A percentile compares a stretch with the other conserved stretches of the same genome.
These are phyloP conservation scores for Echinosophora koreensis DNA, from an alignment of 306 rosid genomes.

Conservation along the genomic window DNA sequence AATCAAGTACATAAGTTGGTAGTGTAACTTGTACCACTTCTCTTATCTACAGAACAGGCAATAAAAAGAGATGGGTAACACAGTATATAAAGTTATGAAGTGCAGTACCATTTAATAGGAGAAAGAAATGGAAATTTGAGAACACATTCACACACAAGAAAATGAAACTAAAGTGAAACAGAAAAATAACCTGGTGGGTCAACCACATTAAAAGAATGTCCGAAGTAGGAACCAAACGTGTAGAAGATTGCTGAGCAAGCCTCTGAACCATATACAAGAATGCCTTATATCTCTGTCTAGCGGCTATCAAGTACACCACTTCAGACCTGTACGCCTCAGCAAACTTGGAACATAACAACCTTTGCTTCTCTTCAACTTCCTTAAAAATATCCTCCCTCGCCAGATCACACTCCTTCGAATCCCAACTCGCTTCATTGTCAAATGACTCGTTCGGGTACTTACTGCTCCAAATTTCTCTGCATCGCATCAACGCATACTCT, in stretches of 20 bases:
- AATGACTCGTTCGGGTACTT: conserved; percentile 77
- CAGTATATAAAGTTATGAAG: background rate
- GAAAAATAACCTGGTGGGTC: conserved; percentile 78
- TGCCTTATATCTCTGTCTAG: conserved; percentile 80
- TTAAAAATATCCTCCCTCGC: conserved; percentile 49
- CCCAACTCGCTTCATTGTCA: conserved; percentile 69
- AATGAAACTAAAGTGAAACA: conserved; percentile 13
- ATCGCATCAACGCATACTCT: conserved; percentile 79
- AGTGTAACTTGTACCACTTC: background rate
- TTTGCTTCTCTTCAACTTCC: conserved; percentile 58
- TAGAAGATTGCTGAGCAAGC: conserved; percentile 53
- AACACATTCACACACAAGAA: background rate
- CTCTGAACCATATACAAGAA: conserved; percentile 69
- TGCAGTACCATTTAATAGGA: conserved; percentile 30
- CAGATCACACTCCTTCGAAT: conserved; percentile 21
- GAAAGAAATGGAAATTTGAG: background rate
- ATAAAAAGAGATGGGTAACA: background rate
- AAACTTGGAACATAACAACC: conserved; percentile 60
- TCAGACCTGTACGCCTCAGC: conserved; percentile 77
- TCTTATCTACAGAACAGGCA: background rate
- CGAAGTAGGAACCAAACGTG: conserved; percentile 77
- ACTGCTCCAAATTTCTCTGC: conserved; percentile 70
- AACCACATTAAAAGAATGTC: conserved; percentile 86
- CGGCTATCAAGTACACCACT: conserved; percentile 72
- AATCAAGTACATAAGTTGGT: background rate